Conservation (phyloP, 208 protist species). For the Balamuthia mandrillaris region DNA sequence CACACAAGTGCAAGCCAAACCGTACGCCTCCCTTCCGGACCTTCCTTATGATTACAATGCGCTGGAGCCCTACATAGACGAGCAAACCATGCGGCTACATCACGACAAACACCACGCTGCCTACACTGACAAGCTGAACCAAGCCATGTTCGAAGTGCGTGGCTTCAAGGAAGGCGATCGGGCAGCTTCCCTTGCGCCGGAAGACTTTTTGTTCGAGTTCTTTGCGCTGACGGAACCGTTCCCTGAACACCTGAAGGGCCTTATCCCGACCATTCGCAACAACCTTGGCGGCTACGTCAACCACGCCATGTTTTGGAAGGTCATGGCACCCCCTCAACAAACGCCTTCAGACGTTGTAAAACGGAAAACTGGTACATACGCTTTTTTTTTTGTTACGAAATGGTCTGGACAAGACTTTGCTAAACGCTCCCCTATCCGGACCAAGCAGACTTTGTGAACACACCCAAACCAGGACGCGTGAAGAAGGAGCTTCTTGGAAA, state of each 20-base stretch:
- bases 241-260: neutral
- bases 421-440: neutral
- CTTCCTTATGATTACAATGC: conserved; percentile 37
- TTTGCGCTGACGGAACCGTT: neutral
- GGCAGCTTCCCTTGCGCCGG: neutral
- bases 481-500: too few relatives aligned
- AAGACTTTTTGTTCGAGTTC: neutral
- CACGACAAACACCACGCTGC: conserved; percentile 21
- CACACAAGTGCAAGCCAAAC: too few relatives aligned
- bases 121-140: conserved; percentile 8
- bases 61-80: conserved; percentile 38
- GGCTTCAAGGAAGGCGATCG: neutral
- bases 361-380: conserved; percentile 73
- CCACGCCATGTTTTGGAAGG: conserved; percentile 89
- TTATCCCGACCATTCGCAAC: conserved; percentile 73
- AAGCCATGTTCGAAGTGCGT: neutral
- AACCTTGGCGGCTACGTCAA: conserved; percentile 81
- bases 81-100: conserved; percentile 43
- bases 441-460: too few relatives aligned
- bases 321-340: conserved; percentile 68
- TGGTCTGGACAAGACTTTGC: too few relatives aligned
- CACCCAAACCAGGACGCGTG: too few relatives aligned
- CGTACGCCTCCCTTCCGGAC: too few relatives aligned
- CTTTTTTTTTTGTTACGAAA: conserved; percentile 69
- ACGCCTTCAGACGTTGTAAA: conserved; percentile 67